These are phyloP conservation scores for Brassica carinata DNA, from an alignment of 345 rosid genomes.

Conservation along the genomic window DNA sequence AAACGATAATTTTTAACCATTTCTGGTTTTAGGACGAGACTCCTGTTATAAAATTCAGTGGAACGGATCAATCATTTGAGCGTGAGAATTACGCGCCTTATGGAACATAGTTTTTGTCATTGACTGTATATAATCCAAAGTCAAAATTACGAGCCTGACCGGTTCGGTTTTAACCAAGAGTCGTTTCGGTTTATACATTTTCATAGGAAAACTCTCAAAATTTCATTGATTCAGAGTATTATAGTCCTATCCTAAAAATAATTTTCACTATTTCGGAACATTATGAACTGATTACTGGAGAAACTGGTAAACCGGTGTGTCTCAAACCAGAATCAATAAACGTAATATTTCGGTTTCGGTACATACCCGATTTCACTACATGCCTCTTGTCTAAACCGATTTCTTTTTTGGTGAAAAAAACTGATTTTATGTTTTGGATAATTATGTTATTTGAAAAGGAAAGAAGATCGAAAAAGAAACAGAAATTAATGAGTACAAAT, in stretches of 20 bases:
- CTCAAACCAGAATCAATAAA: background rate
- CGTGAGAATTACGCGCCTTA: constrained; percentile 15
- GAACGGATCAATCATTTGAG: constrained; percentile 3
- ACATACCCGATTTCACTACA: background rate
- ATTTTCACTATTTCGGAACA: background rate
- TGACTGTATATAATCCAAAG: background rate
- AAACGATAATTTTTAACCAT: background rate
- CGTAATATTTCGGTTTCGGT: background rate
- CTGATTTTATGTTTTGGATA: background rate
- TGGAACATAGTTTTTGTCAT: background rate
- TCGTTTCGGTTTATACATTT: background rate
- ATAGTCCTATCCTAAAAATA: background rate
- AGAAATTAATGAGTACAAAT: background rate
- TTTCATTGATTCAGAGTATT: background rate
- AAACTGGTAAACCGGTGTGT: background rate
- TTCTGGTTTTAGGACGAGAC: constrained; percentile 5
- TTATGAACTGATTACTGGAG: background rate
- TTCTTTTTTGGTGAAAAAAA: too few species aligned
- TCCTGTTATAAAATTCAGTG: constrained; percentile 26
- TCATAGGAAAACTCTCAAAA: background rate
- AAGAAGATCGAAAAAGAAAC: background rate
- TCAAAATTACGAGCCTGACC: background rate
- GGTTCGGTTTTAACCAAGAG: background rate
- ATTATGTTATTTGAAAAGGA: constrained; percentile 1
- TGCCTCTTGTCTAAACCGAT: background rate